Evolutionary conservation across 306 rosid species (phyloP).

Genomic region (Casuarina cunninghamiana): DNA sequence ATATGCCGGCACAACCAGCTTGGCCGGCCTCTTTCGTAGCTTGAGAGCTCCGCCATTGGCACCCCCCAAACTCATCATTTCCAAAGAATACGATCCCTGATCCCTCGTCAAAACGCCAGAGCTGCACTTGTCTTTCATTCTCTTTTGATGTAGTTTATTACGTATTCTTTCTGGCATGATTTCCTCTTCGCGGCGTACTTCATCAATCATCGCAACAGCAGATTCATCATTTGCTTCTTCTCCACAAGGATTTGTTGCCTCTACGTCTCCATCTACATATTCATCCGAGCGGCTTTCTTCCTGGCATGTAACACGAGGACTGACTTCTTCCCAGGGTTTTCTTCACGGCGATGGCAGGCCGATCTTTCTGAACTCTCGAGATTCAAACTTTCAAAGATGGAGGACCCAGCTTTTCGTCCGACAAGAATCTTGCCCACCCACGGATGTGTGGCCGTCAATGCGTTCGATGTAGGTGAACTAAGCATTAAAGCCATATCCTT

Average conservation of each 20-base stretch:
- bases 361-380: neutral
- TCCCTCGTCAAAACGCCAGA: neutral
- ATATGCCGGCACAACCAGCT: conserved; percentile 36
- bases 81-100: conserved; percentile 8
- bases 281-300: neutral
- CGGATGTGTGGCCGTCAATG: conserved; percentile 11
- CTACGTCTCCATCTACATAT: neutral
- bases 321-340: neutral
- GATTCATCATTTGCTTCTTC: neutral
- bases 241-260: neutral
- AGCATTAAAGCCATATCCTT: conserved; percentile 22
- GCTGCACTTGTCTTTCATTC: neutral
- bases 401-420: neutral
- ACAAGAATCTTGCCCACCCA: neutral
- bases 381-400: neutral
- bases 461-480: conserved; percentile 23
- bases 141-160: neutral
- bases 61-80: neutral
- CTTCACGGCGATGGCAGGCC: neutral
- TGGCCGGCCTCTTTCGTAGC: conserved; percentile 33
- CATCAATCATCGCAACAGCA: neutral
- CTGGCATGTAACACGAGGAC: neutral
- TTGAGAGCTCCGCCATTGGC: neutral
- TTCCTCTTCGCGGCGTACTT: neutral
- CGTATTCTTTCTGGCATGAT: neutral